Base-by-base conservation (phyloP, 2,329 filamentous ascomycete species). In the Xylariaceae sp. region DNA sequence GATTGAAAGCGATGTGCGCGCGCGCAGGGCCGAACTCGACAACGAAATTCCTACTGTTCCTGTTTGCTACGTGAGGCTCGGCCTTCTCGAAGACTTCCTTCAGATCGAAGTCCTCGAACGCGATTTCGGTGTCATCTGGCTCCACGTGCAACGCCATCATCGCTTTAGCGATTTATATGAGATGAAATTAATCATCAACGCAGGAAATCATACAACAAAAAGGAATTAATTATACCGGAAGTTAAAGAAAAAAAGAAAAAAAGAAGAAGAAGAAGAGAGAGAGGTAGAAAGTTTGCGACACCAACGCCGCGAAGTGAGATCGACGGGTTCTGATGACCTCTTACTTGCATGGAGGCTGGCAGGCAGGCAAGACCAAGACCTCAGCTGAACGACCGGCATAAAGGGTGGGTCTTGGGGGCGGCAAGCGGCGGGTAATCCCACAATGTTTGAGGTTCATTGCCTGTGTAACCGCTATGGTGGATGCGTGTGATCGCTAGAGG, bases 11-110 rank as follows among this genome's bases (percentile, higher is more conserved):
- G 56, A 85, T 81, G 52, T 74, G 79, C 40, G 85, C 83, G 41
- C 77, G 69, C 1, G 80, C 71, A 44, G 79, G 77, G 10, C 83
- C 83, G 65, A 89, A 89, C 62, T 88, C 83, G n/a, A 89, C 75
- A 29, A 87, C 80, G 63, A 89, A 89, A 67, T 88, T 89, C 32
- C 65, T 71, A 19, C 80, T 81, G 0, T 67, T 54, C 1, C 72
- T 70, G 43, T 73, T 68, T 14, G 73, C 70, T 3, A 79, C 77
- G 41, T 75, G 69, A 1, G 67, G 45, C 54, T 80, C 71, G 44
- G 79, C 77, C 2, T 71, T 59, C 0, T 75, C 63, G 56, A 84
- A 84, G 42, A 79, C 76, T 0, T 67, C 65, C 2, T 72, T 61
- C 29, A 77, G 62, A 67, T 89, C 86, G 49, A 88, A 83, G 65